Conservation (phyloP, 129 eudicot species). For the Kitagawia praeruptora region DNA sequence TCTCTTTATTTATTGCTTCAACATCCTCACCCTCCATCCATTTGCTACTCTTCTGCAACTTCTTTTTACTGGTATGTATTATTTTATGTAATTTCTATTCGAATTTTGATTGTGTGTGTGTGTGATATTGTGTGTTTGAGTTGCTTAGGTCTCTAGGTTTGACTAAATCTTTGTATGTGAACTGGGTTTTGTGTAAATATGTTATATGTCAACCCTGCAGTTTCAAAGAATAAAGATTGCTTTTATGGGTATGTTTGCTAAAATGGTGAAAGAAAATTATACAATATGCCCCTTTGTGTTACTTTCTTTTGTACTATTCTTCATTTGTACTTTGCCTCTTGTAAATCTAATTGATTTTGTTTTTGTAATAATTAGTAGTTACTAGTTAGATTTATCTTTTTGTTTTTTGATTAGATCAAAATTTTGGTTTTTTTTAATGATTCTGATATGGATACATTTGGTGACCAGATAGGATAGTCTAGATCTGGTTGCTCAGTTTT, state of each 20-base stretch:
- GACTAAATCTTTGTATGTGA: neutral
- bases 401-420: neutral
- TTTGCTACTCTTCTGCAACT: neutral
- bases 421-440: neutral
- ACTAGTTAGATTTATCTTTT: neutral
- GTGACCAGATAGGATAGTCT: too few relatives aligned
- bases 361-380: neutral
- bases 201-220: neutral
- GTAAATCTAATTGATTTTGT: neutral
- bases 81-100: neutral
- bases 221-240: neutral
- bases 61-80: neutral
- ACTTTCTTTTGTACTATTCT: neutral
- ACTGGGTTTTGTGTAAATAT: neutral
- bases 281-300: neutral
- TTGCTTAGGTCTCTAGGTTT: neutral
- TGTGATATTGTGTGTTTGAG: neutral
- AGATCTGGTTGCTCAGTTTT: neutral
- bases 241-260: slow-evolving; percentile 11
- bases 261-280: neutral
- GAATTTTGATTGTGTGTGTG: neutral
- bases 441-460: neutral
- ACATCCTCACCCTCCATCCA: neutral
- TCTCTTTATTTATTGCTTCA: neutral
- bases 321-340: neutral